phyloP scores from a whole-genome alignment of 805 yeast genomes.

The Lipomyces orientalis region DNA sequence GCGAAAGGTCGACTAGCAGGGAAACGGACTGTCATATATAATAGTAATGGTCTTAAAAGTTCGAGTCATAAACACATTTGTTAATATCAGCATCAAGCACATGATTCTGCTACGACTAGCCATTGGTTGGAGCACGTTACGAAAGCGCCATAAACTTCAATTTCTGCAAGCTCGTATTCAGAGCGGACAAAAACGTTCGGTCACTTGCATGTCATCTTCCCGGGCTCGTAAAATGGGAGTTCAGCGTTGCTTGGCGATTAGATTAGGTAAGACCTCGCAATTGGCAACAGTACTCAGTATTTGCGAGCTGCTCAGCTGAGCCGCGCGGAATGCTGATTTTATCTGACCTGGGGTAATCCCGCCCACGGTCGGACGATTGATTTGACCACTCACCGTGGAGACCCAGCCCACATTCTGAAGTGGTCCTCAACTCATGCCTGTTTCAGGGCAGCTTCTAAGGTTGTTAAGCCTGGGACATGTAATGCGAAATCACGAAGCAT shows the following conservation, averaged over 20 bases:
- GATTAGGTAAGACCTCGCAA: not conserved
- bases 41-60: not conserved
- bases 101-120: not conserved
- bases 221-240: too few species aligned
- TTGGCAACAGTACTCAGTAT: not conserved
- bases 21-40: not conserved
- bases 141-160: not conserved
- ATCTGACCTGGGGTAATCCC: not conserved
- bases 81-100: not conserved
- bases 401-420: not conserved
- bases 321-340: not conserved
- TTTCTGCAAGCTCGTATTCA: not conserved
- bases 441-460: not conserved
- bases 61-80: not conserved
- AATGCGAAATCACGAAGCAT: not conserved
- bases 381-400: not conserved
- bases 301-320: not conserved
- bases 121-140: not conserved
- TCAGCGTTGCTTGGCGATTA: not conserved
- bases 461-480: not conserved
- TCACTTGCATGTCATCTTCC: not conserved
- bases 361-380: not conserved
- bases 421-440: not conserved
- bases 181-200: not conserved
- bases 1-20: not conserved